phyloP scores from a whole-genome alignment of 2,329 filamentous ascomycete genomes.

The Aspergillus sergii region DNA sequence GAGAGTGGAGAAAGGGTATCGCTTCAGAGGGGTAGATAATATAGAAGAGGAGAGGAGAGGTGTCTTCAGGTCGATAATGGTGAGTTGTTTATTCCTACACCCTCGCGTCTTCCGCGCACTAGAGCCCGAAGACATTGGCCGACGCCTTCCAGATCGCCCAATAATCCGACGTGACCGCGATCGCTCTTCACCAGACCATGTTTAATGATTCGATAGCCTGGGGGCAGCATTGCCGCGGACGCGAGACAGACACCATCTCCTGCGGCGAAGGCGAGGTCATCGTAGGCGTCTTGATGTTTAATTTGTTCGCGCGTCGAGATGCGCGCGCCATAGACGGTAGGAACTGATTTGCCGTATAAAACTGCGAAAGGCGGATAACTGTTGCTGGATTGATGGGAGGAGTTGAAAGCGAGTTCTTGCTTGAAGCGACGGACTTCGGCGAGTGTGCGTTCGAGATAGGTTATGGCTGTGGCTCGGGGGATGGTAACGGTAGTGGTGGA shows the following conservation, averaged over 20 bases:
- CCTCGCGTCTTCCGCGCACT: constrained; percentile 66
- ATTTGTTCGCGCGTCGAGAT: constrained; percentile 75
- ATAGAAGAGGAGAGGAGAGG: constrained; percentile 5
- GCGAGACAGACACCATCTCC: constrained; percentile 90
- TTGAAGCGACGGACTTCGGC: constrained; percentile 74
- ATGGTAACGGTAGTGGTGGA: constrained; percentile 49
- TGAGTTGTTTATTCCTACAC: constrained; percentile 63
- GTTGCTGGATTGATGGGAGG: constrained; percentile 65
- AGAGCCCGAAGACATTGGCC: constrained; percentile 73
- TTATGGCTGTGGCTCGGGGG: constrained; percentile 56
- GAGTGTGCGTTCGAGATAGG: constrained; percentile 77
- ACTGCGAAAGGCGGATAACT: constrained; percentile 79
- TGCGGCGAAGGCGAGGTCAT: constrained; percentile 81
- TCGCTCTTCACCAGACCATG: constrained; percentile 78
- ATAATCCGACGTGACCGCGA: constrained; percentile 80
- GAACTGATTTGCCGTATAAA: constrained; percentile 83
- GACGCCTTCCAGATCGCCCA: constrained; percentile 82
- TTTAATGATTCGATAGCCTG: constrained; percentile 73
- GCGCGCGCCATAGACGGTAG: constrained; percentile 80
- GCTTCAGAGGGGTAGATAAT: not conserved
- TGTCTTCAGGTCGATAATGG: not conserved
- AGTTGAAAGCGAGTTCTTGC: constrained; percentile 66
- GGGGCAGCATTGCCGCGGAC: constrained; percentile 79
- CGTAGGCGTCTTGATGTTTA: constrained; percentile 74
- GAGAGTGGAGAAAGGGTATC: not conserved